A percentile compares a stretch with the other conserved stretches of the same genome.
Conservation (phyloP, 371 early-diverging fungal species). For the Lichtheimia ornata region DNA sequence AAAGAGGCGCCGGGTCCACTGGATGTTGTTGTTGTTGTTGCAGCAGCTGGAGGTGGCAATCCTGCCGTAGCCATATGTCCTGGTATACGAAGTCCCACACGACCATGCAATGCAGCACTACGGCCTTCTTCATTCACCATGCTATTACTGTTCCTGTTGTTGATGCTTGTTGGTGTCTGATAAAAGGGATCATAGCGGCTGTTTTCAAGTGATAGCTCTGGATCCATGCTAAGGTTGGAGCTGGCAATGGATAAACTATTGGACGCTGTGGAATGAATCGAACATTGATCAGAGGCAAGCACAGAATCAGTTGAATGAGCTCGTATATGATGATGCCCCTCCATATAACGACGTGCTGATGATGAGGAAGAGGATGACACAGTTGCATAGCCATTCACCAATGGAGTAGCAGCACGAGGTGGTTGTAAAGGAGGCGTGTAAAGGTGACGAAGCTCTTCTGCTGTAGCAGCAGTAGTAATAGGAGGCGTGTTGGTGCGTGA, state of each 20-base stretch:
- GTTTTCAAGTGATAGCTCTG: constrained; percentile 12
- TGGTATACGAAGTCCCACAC: constrained; percentile 28
- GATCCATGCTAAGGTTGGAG: constrained; percentile 32
- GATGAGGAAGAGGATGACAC: background rate
- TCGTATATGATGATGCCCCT: too few relatives aligned
- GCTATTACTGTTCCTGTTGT: background rate
- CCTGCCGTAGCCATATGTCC: constrained; percentile 9
- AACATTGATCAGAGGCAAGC: constrained; percentile 15
- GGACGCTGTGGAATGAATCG: constrained; percentile 31
- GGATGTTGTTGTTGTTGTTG: background rate
- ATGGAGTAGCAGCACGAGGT: background rate
- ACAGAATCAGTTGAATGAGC: constrained; percentile 2
- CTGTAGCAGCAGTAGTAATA: background rate
- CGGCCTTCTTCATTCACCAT: constrained; percentile 19
- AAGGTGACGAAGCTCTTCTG: constrained; percentile 14
- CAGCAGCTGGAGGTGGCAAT: background rate
- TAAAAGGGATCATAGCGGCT: background rate
- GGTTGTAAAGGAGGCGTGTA: background rate
- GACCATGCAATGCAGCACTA: constrained; percentile 24
- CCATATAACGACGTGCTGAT: too few relatives aligned
- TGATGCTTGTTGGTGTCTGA: background rate
- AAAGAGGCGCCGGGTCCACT: background rate
- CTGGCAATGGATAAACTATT: constrained; percentile 34
- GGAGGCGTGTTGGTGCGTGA: background rate
- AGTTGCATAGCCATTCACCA: background rate